Evolutionary conservation across 345 rosid species (phyloP).

Genomic region (Bruguiera gymnorhiza): DNA sequence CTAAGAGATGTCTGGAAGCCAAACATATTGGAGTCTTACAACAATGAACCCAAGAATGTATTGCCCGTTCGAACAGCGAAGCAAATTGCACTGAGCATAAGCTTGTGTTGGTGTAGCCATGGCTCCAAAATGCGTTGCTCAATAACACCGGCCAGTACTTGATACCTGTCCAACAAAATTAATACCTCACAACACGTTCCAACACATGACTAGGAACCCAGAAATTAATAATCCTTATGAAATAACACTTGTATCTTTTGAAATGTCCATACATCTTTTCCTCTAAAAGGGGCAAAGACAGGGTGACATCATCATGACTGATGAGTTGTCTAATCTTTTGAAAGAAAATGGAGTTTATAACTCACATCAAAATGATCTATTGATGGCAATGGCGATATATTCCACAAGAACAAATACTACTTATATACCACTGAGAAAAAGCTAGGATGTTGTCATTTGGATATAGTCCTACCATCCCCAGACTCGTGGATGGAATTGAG

Average conservation of each 20-base stretch:
- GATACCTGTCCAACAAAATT: slow-evolving; percentile 60
- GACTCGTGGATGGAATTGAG: neutral
- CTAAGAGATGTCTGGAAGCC: neutral
- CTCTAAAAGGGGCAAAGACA: too few relatives aligned
- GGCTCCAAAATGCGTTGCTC: slow-evolving; percentile 97
- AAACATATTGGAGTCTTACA: slow-evolving; percentile 50
- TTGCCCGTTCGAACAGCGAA: slow-evolving; percentile 99
- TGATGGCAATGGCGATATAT: neutral
- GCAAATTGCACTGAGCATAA: slow-evolving; percentile 71
- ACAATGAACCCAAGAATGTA: slow-evolving; percentile 87
- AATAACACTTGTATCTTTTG: too few relatives aligned
- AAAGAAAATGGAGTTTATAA: too few relatives aligned
- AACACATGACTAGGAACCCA: neutral
- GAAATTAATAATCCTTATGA: neutral
- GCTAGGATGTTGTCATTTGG: too few relatives aligned
- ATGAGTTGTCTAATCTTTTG: neutral
- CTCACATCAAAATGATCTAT: neutral
- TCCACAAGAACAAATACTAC: too few relatives aligned
- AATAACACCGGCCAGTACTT: slow-evolving; percentile 88
- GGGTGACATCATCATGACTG: too few relatives aligned
- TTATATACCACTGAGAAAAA: neutral
- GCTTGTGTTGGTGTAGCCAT: slow-evolving; percentile 81
- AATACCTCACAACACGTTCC: slow-evolving; percentile 7
- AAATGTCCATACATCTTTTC: too few relatives aligned
- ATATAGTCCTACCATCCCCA: neutral